Evolutionary conservation across 805 yeast genomes (phyloP).

Genomic region (Candida sanyiensis): DNA sequence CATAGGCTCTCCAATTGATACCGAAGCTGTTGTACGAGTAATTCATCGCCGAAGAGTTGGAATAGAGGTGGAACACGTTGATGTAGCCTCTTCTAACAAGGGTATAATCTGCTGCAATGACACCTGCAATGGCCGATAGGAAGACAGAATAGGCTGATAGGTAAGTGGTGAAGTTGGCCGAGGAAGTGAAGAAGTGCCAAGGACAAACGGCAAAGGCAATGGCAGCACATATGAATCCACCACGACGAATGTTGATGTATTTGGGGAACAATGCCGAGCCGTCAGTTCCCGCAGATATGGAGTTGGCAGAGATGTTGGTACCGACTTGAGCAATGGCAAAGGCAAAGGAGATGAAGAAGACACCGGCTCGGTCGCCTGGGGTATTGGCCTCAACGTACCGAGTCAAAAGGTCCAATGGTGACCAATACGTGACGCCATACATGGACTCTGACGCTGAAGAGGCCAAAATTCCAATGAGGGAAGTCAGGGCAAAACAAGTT

Average conservation of each 20-base stretch:
- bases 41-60: conserved; percentile 33
- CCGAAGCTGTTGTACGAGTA: conserved; percentile 64
- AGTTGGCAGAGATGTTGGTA: conserved; percentile 66
- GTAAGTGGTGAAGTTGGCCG: conserved; percentile 73
- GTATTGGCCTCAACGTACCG: conserved; percentile 32
- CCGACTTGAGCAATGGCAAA: conserved; percentile 73
- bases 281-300: conserved; percentile 64
- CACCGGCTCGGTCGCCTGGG: conserved; percentile 66
- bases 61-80: conserved; percentile 57
- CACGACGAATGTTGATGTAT: conserved; percentile 66
- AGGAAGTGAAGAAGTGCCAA: conserved; percentile 68
- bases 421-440: conserved; percentile 18
- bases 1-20: conserved; percentile 77
- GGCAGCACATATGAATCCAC: conserved; percentile 69
- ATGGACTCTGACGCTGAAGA: conserved; percentile 64
- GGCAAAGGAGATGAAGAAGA: conserved; percentile 60
- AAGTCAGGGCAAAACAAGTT: conserved; percentile 69
- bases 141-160: conserved; percentile 77
- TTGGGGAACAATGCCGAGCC: conserved; percentile 59
- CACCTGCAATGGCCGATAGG: conserved; percentile 78
- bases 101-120: conserved; percentile 60
- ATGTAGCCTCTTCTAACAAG: conserved; percentile 71
- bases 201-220: conserved; percentile 72
- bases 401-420: conserved; percentile 33
- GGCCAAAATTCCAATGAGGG: conserved; percentile 78